Evolutionary conservation across 371 early-diverging fungal genomes (phyloP), one percentile per base, ranked within the genome.

Genomic region (Mortierella sp.): DNA sequence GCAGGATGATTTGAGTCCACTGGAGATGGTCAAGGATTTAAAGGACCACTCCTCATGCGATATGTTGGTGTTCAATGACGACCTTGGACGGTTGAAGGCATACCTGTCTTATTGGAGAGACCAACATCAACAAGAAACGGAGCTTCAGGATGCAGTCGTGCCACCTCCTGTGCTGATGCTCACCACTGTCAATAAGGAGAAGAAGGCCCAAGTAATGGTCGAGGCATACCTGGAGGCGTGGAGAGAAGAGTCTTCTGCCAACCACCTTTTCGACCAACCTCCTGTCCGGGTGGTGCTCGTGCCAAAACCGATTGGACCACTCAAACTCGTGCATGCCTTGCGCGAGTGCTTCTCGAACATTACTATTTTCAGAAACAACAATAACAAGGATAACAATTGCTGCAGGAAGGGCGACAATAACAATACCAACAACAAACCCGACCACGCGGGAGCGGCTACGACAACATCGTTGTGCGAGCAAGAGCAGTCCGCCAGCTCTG

Each of bases 271-370:
- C 3, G 73, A 54, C 3, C 48, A 31, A 16, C 74, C 67, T 10
- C 74, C 71, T 10, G 72, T 76, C 4, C 74, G 51, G 5, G 74
- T 83, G 19, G 79, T 79, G 48, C 61, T 83, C 73, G 71, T 79
- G 77, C 59, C 79, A 11, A 83, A 83, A 40, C 83, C 83, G 19
- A 67, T 70, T 31, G 83, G 83, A 2, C 83, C 83, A 1, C 73
- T 83, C 74, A 83, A 79, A 55, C 64, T 83, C 50, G 24, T 75
- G 64, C 73, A 67, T 14, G 79, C 59, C 44, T 71, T 83, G 8
- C 76, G 70, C 43, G 61, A 61, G 1, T 79, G 83, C 67, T 79
- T 83, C 46, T 55, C 67, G 21, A 21, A 53, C 61, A 16, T 16
- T 40, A 0, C 37, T 69, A n/a, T 43, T 2, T 54, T 54, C 54